These are phyloP conservation scores for Rhododendron williamsianum DNA, from an alignment of 148 eudicot genomes.

Conservation along the genomic window DNA sequence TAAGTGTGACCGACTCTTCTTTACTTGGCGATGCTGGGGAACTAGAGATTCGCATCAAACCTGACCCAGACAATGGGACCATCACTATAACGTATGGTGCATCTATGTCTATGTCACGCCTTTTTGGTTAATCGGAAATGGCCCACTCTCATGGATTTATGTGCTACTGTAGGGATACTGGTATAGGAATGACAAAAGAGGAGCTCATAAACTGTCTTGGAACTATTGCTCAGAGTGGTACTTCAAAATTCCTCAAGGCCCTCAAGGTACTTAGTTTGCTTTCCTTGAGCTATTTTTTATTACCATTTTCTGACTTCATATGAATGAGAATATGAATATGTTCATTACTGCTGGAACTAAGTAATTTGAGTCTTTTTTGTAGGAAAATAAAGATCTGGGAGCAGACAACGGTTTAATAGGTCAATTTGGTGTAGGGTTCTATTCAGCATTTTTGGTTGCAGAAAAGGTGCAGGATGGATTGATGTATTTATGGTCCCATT, in stretches of 20 bases:
- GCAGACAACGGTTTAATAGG: constrained; percentile 90
- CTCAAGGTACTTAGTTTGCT: constrained; percentile 52
- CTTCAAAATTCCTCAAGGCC: constrained; percentile 84
- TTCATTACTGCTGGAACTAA: constrained; percentile 15
- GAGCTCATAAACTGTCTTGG: constrained; percentile 97
- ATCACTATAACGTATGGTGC: constrained; percentile 68
- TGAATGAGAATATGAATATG: not conserved
- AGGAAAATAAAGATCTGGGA: constrained; percentile 92
- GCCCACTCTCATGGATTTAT: not conserved
- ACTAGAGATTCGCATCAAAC: constrained; percentile 78
- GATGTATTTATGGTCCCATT: not conserved
- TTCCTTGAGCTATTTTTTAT: not conserved
- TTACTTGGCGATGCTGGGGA: constrained; percentile 93
- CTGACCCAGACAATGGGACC: constrained; percentile 94
- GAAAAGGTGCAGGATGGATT: constrained; percentile 48
- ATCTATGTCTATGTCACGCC: not conserved
- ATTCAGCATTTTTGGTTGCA: constrained; percentile 97
- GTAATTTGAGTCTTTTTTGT: constrained; percentile 2
- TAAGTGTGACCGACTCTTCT: constrained; percentile 86
- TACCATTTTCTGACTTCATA: not conserved
- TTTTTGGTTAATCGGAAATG: not conserved
- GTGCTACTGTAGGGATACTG: constrained; percentile 64
- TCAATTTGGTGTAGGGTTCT: constrained; percentile 99
- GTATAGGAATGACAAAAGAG: constrained; percentile 97
- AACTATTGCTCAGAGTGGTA: constrained; percentile 99